Conservation (phyloP, 2,329 filamentous ascomycete genomes). For the Epicoccum nigrum region DNA sequence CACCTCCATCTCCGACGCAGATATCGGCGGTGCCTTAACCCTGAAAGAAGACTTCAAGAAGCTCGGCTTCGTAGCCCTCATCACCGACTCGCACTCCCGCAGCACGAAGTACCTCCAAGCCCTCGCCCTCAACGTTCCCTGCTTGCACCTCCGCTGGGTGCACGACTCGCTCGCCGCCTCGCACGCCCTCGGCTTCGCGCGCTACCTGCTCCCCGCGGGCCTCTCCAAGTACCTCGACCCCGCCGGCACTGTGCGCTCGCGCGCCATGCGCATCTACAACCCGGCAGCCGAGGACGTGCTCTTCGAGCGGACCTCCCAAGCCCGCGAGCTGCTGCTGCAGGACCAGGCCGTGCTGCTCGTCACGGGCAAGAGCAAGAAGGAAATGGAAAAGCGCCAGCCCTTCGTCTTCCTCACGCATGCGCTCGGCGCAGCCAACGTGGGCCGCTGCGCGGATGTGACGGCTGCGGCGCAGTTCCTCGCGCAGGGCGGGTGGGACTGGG, state of each 20-base stretch:
- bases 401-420: slow-evolving; percentile 83
- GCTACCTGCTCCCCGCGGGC: slow-evolving; percentile 85
- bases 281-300: slow-evolving; percentile 57
- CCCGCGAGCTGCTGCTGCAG: slow-evolving; percentile 66
- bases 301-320: slow-evolving; percentile 35
- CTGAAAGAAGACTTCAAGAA: slow-evolving; percentile 61
- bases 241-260: slow-evolving; percentile 73
- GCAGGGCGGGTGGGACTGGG: slow-evolving; percentile 72
- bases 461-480: slow-evolving; percentile 68
- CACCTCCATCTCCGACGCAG: slow-evolving; percentile 19
- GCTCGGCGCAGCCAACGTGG: slow-evolving; percentile 72
- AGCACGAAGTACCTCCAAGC: slow-evolving; percentile 95
- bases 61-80: slow-evolving; percentile 80
- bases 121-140: slow-evolving; percentile 85
- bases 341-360: slow-evolving; percentile 74
- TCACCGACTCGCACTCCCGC: slow-evolving; percentile 84
- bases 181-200: slow-evolving; percentile 72
- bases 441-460: slow-evolving; percentile 67
- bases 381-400: slow-evolving; percentile 68
- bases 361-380: slow-evolving; percentile 66
- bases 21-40: slow-evolving; percentile 50
- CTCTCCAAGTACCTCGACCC: slow-evolving; percentile 73
- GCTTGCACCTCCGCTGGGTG: slow-evolving; percentile 82
- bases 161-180: slow-evolving; percentile 69
- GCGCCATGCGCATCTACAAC: slow-evolving; percentile 67